A percentile compares a stretch with the other conserved stretches of the same genome.
phyloP scores from a whole-genome alignment of 176 grass and related monocot species.

The Oryza coarctata region DNA sequence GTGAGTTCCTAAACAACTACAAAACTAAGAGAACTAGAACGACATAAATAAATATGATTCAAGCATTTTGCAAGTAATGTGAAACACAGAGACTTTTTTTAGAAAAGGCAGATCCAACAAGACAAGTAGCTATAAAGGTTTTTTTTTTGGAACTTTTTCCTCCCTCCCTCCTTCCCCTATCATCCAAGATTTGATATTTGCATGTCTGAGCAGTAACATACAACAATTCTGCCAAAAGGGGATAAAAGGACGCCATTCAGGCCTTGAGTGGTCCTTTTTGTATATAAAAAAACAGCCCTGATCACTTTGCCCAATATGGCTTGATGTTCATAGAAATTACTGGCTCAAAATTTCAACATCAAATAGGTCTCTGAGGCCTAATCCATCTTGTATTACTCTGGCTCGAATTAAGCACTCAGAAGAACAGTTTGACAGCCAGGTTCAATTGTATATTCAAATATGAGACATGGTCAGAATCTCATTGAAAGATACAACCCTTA shows the following conservation, averaged over 20 bases:
- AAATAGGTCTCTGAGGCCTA: background rate
- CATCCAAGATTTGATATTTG: background rate
- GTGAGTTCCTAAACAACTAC: constrained; percentile 3
- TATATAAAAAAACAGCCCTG: background rate
- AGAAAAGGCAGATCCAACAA: background rate
- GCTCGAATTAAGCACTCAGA: background rate
- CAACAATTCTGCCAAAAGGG: background rate
- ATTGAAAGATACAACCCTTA: constrained; percentile 18
- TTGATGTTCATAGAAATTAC: background rate
- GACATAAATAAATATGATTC: background rate
- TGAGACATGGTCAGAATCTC: constrained; percentile 9
- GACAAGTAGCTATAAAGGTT: background rate
- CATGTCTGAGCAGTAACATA: background rate
- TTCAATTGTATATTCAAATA: constrained; percentile 3
- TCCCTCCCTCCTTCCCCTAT: background rate
- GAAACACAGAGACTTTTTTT: background rate
- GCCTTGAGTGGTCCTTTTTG: background rate
- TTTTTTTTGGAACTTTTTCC: background rate
- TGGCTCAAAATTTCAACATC: constrained; percentile 6
- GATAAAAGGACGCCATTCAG: background rate
- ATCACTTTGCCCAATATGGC: background rate
- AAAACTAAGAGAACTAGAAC: background rate
- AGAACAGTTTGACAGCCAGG: background rate
- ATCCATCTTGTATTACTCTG: constrained; percentile 7
- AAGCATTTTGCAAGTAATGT: constrained; percentile 3